Evolutionary conservation across 2,329 filamentous ascomycete genomes (phyloP), one percentile per base, ranked within the genome.

Genomic region (Pyrenophora tritici-repentis): DNA sequence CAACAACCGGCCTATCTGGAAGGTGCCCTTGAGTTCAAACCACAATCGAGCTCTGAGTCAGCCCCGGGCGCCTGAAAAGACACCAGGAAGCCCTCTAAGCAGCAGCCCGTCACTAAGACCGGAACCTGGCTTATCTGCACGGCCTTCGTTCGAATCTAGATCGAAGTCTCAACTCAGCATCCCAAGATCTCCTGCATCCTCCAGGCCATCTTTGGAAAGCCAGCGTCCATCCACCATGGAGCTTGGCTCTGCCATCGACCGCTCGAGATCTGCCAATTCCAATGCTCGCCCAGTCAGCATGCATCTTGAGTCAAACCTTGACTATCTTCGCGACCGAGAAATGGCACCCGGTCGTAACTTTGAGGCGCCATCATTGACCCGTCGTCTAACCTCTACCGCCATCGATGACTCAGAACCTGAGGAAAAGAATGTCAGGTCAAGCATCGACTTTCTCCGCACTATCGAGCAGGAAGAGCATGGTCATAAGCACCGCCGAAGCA

Each of bases 251-350:
- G 75, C 81, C 0, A 71, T 86, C 7, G 76, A 75, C 32, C 76
- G 84, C 24, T 83, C 85, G 1, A 86, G 82, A 65, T 87, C 87
- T 18, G 82, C 85, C n/a, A 84, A 84, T 60, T 73, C 81, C 61
- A 85, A 87, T 55, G 81, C 85, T 46, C 83, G 93, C 38, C 93
- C 93, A 67, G 80, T 85, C 1, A 97, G 92, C 71, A 89, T 90
- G 29, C 90, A 92, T 69, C 82, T 96, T 3, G 89, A 91, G 62
- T 89, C 89, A 0, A 91, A 88, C 66, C 79, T 94, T 44, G 91
- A 96, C 52, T 91, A 90, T 65, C 78, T 96, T 14, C 86, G 90
- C 17, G 91, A 94, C 62, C 83, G 86, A 43, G 91, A 95, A 67
- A 79, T 78, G 17, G 78, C 82, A 60, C 61, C 77, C 61, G 53